These are phyloP conservation scores for Porodaedalea pini DNA, from an alignment of 1,284 basidiomycete genomes.

Conservation along the genomic window DNA sequence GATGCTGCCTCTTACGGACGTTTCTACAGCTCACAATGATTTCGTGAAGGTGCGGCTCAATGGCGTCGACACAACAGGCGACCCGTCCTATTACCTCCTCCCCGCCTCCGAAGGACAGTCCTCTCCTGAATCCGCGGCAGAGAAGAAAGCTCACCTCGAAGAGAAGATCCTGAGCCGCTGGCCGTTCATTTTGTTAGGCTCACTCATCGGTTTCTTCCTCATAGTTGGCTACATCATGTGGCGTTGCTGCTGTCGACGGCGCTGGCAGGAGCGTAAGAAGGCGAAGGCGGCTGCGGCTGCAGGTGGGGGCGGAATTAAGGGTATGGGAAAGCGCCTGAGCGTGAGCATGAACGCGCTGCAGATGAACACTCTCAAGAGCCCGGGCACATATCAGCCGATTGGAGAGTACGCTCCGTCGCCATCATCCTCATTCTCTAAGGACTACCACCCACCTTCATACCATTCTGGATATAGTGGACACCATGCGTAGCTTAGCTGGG, in stretches of 20 bases:
- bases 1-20: constrained; percentile 46
- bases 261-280: constrained; percentile 25
- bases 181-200: constrained; percentile 72
- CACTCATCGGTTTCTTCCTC: constrained; percentile 49
- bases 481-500: neutral
- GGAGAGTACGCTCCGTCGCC: neutral
- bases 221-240: constrained; percentile 52
- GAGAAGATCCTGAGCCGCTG: constrained; percentile 67
- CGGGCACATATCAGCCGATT: constrained; percentile 1
- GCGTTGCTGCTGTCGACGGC: constrained; percentile 57
- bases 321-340: neutral
- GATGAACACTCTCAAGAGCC: constrained; percentile 8
- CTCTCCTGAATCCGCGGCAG: constrained; percentile 59
- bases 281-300: constrained; percentile 23
- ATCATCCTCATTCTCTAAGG: neutral
- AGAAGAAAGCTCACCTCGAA: constrained; percentile 69
- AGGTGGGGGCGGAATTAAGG: neutral
- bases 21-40: constrained; percentile 44
- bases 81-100: constrained; percentile 53
- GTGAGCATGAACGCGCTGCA: constrained; percentile 10
- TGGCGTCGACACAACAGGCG: constrained; percentile 45
- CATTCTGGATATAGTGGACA: neutral
- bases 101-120: constrained; percentile 54
- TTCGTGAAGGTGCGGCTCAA: constrained; percentile 51
- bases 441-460: neutral